These are phyloP conservation scores for Yarrowia galli DNA, from an alignment of 1,139 yeast genomes.

Conservation along the genomic window DNA sequence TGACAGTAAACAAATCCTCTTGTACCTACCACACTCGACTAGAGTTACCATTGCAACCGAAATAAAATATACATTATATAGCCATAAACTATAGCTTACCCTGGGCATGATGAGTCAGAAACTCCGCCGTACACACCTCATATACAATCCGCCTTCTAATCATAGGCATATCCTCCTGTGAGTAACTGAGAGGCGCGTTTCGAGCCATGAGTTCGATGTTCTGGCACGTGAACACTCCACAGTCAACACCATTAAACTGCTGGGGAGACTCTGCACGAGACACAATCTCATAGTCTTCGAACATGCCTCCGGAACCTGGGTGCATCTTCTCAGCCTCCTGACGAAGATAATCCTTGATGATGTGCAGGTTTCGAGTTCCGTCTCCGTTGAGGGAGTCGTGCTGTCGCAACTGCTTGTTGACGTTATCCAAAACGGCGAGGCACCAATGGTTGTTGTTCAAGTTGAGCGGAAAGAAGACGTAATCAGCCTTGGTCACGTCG, in stretches of 20 bases:
- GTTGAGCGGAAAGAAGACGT: conserved; percentile 83
- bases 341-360: conserved; percentile 58
- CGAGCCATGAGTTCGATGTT: conserved; percentile 68
- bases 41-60: background rate
- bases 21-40: background rate
- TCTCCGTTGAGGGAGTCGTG: conserved; percentile 79
- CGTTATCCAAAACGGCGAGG: conserved; percentile 76
- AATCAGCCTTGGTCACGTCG: conserved; percentile 67
- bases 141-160: conserved; percentile 77
- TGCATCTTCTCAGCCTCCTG: conserved; percentile 45
- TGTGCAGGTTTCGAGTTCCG: conserved; percentile 58
- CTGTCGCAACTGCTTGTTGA: conserved; percentile 64
- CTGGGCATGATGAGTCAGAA: conserved; percentile 37
- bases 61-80: conserved; percentile 2
- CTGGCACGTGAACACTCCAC: conserved; percentile 93
- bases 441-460: conserved; percentile 92
- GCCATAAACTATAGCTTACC: conserved; percentile 1
- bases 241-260: conserved; percentile 89
- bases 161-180: conserved; percentile 72
- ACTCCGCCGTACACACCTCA: conserved; percentile 50
- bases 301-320: conserved; percentile 52
- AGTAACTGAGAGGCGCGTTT: conserved; percentile 59
- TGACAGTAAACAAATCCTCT: no score
- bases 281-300: conserved; percentile 45
- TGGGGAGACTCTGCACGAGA: conserved; percentile 68